A percentile compares a stretch with the other conserved stretches of the same genome.
Evolutionary conservation across 345 rosid genomes (phyloP).

Genomic region (Ceriops zippeliana): DNA sequence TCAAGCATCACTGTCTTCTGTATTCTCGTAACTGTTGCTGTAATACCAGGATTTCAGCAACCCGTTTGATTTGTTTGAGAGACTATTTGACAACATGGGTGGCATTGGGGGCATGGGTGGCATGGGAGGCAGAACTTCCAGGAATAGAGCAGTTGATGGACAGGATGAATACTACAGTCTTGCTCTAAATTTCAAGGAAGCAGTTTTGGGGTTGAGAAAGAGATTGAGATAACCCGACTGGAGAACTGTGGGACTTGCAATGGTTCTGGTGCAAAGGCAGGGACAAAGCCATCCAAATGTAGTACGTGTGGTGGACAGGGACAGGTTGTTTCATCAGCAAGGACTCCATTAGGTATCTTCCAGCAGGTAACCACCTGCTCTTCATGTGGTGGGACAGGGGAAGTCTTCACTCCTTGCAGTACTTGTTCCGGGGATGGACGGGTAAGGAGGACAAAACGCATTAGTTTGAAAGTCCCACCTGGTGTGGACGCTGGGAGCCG

Average conservation of each 20-base stretch:
- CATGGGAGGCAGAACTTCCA: conserved; percentile 62
- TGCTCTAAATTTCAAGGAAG: conserved; percentile 79
- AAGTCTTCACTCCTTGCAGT: conserved; percentile 65
- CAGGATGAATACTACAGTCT: conserved; percentile 90
- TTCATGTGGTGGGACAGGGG: conserved; percentile 79
- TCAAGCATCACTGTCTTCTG: background rate
- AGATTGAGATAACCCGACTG: conserved; percentile 84
- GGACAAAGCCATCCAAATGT: conserved; percentile 77
- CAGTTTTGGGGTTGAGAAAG: conserved; percentile 88
- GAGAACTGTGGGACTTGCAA: conserved; percentile 82
- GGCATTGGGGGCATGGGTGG: conserved; percentile 72
- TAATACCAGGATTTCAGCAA: conserved; percentile 80
- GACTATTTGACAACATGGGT: conserved; percentile 86
- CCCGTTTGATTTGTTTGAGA: conserved; percentile 91
- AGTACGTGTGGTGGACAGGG: conserved; percentile 96
- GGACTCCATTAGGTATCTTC: conserved; percentile 94
- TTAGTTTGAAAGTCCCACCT: conserved; percentile 88
- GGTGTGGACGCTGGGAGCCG: conserved; percentile 97
- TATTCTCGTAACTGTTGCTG: conserved; percentile 16
- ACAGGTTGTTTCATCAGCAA: conserved; percentile 81
- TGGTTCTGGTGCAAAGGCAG: conserved; percentile 91
- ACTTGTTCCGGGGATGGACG: conserved; percentile 91
- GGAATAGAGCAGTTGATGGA: conserved; percentile 78
- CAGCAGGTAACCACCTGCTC: conserved; percentile 97
- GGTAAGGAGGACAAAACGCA: conserved; percentile 78